These are phyloP conservation scores for Bipolaris gigantea DNA, from an alignment of 2,329 filamentous ascomycete genomes.

Conservation along the genomic window DNA sequence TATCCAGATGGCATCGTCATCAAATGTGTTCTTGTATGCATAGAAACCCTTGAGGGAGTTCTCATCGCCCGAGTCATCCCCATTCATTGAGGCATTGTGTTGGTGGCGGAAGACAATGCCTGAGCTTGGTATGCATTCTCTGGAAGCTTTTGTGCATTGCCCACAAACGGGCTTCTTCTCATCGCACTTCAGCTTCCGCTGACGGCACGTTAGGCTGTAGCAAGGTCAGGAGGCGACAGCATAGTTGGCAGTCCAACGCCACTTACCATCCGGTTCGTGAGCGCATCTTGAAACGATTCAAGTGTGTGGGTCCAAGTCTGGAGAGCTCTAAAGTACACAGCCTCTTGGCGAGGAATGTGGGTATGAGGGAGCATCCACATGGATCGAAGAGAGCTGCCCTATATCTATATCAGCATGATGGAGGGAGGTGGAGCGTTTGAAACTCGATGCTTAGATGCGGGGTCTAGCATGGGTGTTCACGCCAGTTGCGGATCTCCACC, in stretches of 20 bases:
- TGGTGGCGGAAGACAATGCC: conserved; percentile 69
- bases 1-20: conserved; percentile 63
- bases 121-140: conserved; percentile 63
- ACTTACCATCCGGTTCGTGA: conserved; percentile 47
- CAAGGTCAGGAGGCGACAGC: conserved; percentile 10
- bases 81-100: conserved; percentile 70
- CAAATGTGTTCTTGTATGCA: conserved; percentile 67
- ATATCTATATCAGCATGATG: conserved; percentile 37
- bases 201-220: conserved; percentile 55
- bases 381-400: conserved; percentile 29
- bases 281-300: conserved; percentile 33
- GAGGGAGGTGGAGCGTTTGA: conserved; percentile 26
- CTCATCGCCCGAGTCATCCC: conserved; percentile 48
- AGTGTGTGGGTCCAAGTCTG: conserved; percentile 20
- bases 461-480: conserved; percentile 40
- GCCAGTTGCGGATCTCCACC: conserved; percentile 36
- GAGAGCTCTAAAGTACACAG: conserved; percentile 16
- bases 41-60: conserved; percentile 63
- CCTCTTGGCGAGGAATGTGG: conserved; percentile 28
- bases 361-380: conserved; percentile 26
- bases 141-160: conserved; percentile 62
- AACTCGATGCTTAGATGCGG: conserved; percentile 36
- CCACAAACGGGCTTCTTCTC: conserved; percentile 63
- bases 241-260: not conserved
- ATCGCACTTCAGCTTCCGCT: conserved; percentile 66